Evolutionary conservation across 2,329 filamentous ascomycete genomes (phyloP), one percentile per base, ranked within the genome.

Genomic region (Fusarium sp.): DNA sequence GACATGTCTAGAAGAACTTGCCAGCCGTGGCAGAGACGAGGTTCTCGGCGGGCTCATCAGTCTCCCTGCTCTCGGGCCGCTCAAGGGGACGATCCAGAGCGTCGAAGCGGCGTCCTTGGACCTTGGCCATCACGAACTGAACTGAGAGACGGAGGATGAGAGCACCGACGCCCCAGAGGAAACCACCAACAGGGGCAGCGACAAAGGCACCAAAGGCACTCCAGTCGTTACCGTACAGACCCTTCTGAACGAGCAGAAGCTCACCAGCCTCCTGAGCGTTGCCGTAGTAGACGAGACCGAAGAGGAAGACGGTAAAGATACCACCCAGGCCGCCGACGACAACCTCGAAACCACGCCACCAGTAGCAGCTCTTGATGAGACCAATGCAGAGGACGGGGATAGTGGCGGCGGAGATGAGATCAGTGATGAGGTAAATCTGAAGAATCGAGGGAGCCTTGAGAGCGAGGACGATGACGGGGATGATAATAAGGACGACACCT

Each of bases 201-300:
- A 96, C 92, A 78, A 96, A 97, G 6, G 94, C 93, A 77, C 94
- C 94, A 81, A 97, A 97, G 2, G 89, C 93, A 72, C 91, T 92
- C 94, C 94, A 97, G 81, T 96, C 94, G 57, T 91, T 87, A 1
- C 87, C 89, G 82, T 95, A 97, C 23, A 97, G 85, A 1, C 94
- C 94, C 74, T 92, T 87, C 80, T 94, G 88, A 14, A 97, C 84
- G 30, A 96, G 85, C 59, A 97, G 88, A 65, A 97, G 88, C 67
- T 92, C 87, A 1, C 88, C 92, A 6, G 92, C 94, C 8, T 87
- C 79, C 63, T 86, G 80, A 2, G 89, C 91, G 78, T 91, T 88
- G 56, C 92, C 92, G 80, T 93, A 95, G 85, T 95, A 97, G 70
- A 95, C 89, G 16, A 92, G 87, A 6, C 94, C 94, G 75, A 95